phyloP scores from a whole-genome alignment of 208 protist genomes.

The Leishmania guyanensis region DNA sequence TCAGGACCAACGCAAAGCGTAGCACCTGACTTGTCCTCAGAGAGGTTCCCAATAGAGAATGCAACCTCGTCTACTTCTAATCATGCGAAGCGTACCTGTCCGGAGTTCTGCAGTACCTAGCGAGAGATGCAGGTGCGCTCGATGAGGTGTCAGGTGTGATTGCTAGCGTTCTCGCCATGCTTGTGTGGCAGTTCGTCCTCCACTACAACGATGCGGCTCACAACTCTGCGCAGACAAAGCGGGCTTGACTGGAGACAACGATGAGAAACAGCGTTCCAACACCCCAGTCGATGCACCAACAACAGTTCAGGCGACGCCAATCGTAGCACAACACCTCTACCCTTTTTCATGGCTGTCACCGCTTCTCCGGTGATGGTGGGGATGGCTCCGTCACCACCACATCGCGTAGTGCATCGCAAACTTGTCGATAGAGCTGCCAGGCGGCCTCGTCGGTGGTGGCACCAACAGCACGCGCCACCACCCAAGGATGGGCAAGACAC shows the following conservation, averaged over 20 bases:
- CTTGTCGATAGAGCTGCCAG: slow-evolving; percentile 8
- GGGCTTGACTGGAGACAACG: background rate
- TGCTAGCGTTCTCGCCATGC: background rate
- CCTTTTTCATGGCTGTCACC: background rate
- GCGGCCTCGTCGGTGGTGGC: slow-evolving; percentile 14
- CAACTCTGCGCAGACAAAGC: background rate
- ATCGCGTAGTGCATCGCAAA: slow-evolving; percentile 12
- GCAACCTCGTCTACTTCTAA: background rate
- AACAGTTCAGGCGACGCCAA: background rate
- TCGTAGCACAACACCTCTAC: background rate
- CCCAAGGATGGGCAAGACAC: slow-evolving; percentile 7
- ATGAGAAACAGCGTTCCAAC: background rate
- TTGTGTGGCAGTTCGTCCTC: background rate
- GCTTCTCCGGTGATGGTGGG: background rate
- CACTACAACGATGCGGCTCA: background rate
- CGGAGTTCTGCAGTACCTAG: background rate
- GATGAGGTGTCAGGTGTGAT: too few species aligned
- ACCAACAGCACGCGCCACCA: slow-evolving; percentile 11
- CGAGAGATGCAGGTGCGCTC: background rate
- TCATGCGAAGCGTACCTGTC: background rate
- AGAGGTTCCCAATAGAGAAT: background rate
- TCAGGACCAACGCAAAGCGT: background rate
- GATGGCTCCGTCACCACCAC: background rate
- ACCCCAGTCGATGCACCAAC: background rate
- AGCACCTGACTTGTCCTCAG: background rate